A percentile compares a stretch with the other conserved stretches of the same genome.
These are phyloP conservation scores for Schoenoplectus tabernaemontani DNA, from an alignment of 202 grass and related monocot species.

Conservation along the genomic window DNA sequence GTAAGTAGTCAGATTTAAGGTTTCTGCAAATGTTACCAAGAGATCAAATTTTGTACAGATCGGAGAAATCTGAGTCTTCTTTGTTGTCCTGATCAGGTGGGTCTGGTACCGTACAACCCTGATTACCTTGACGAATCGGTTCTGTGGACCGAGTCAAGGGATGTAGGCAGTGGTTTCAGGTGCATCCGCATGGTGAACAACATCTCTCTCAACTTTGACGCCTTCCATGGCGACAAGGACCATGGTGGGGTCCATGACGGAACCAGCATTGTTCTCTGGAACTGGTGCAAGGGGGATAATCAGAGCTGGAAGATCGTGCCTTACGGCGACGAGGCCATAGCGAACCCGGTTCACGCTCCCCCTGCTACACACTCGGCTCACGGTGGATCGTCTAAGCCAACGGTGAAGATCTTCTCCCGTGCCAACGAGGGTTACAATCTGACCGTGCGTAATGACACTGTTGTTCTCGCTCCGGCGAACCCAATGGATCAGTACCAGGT, in stretches of 20 bases:
- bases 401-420: conserved; percentile 74
- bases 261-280: conserved; percentile 67
- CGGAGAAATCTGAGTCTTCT: neutral
- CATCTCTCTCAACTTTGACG: too few relatives aligned
- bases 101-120: conserved; percentile 64
- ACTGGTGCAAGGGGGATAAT: conserved; percentile 78
- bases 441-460: conserved; percentile 33
- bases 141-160: conserved; percentile 75
- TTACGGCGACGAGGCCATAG: conserved; percentile 37
- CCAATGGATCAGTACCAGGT: conserved; percentile 66
- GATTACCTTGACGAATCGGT: conserved; percentile 62
- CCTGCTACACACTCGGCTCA: neutral
- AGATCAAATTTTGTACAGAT: neutral
- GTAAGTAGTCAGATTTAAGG: conserved; percentile 13
- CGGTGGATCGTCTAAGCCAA: conserved; percentile 30
- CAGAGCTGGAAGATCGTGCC: conserved; percentile 93
- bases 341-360: conserved; percentile 10
- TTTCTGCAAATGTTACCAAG: neutral
- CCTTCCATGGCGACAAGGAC: conserved; percentile 70
- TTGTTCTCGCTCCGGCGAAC: conserved; percentile 54
- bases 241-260: conserved; percentile 84
- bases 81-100: conserved; percentile 40
- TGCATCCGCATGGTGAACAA: too few relatives aligned
- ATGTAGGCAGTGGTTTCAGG: conserved; percentile 65
- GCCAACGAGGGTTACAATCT: conserved; percentile 62